phyloP scores from a whole-genome alignment of 257 asterid species.

The Fraxinus excelsior region DNA sequence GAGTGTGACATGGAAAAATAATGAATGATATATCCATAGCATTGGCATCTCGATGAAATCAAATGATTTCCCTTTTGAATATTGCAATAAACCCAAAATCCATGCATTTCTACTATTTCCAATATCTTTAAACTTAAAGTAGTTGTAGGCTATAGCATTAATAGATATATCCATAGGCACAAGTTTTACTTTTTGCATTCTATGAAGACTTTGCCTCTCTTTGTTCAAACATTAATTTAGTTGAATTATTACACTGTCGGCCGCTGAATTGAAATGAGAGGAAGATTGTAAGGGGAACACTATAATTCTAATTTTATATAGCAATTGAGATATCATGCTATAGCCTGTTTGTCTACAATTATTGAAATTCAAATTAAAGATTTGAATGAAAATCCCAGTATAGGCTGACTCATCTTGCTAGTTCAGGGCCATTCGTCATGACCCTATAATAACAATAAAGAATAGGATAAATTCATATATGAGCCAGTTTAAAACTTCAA shows the following conservation, averaged over 20 bases:
- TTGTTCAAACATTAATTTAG: conserved; percentile 20
- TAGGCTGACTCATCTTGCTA: neutral
- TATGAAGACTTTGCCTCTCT: conserved; percentile 20
- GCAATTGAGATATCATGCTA: neutral
- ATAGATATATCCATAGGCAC: neutral
- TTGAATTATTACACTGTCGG: conserved; percentile 34
- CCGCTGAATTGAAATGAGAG: neutral
- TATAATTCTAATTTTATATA: conserved; percentile 15
- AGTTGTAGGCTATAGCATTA: neutral
- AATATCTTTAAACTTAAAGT: neutral
- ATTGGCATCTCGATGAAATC: conserved; percentile 6
- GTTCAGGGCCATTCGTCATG: neutral
- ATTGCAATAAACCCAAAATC: conserved; percentile 6
- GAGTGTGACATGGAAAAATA: neutral
- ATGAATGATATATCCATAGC: neutral
- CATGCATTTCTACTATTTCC: conserved; percentile 16
- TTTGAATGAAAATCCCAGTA: neutral
- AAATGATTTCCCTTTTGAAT: neutral
- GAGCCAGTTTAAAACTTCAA: too few relatives aligned
- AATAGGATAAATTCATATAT: too few relatives aligned
- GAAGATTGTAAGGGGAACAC: neutral
- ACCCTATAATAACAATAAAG: neutral
- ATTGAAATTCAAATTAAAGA: neutral
- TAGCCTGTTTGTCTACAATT: neutral
- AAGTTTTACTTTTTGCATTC: neutral